Evolutionary conservation across 108 stramenopile species (phyloP).

Genomic region (Pseudonitzschia delicatissima): DNA sequence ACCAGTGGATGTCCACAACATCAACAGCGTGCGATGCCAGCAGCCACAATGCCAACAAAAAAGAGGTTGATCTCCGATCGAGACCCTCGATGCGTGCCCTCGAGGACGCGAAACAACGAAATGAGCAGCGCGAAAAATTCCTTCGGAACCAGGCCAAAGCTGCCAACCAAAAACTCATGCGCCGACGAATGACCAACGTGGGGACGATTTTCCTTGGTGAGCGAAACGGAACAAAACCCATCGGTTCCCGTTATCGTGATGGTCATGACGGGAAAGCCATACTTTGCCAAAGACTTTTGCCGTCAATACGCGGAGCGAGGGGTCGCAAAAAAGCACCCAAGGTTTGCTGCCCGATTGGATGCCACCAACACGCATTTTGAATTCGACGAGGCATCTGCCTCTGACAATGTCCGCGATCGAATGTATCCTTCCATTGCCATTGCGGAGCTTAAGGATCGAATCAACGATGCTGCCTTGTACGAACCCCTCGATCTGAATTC

Average conservation of each 20-base stretch:
- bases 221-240: constrained; percentile 65
- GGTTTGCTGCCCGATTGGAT: constrained; percentile 41
- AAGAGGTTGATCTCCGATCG: background rate
- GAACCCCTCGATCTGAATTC: constrained; percentile 55
- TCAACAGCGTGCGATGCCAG: background rate
- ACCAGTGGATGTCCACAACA: background rate
- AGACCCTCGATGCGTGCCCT: background rate
- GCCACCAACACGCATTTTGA: background rate
- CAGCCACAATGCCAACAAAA: background rate
- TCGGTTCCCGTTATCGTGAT: constrained; percentile 71
- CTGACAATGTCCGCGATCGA: constrained; percentile 27
- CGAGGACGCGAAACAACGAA: background rate
- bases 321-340: constrained; percentile 57
- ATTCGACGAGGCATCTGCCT: constrained; percentile 15
- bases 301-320: constrained; percentile 42
- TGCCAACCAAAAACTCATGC: too few relatives aligned
- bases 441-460: constrained; percentile 54
- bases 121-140: background rate
- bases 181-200: constrained; percentile 71
- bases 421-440: constrained; percentile 33
- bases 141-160: background rate
- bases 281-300: constrained; percentile 57
- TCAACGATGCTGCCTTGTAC: constrained; percentile 51
- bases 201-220: constrained; percentile 74
- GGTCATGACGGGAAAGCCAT: constrained; percentile 53